Conservation (phyloP, 768 basidiomycete species). For the Calocybe indica region DNA sequence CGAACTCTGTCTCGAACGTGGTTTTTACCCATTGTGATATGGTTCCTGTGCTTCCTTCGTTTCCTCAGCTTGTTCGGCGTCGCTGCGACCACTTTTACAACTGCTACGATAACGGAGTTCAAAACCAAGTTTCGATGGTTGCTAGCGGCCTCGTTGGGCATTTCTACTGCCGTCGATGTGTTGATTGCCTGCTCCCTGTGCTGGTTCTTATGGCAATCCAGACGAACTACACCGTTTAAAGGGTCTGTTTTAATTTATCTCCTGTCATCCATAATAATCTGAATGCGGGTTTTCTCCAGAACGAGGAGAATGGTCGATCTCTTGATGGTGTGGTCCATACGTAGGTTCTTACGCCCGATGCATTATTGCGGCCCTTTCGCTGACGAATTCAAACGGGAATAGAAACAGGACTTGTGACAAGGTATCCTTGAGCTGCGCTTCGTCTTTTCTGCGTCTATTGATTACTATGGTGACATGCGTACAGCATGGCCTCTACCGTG, state of each 20-base stretch:
- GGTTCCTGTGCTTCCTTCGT: slow-evolving; percentile 4
- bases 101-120: slow-evolving; percentile 1
- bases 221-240: not conserved
- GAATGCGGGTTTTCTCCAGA: not conserved
- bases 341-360: slow-evolving; percentile 1
- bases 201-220: slow-evolving; percentile 3
- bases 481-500: slow-evolving; percentile 3
- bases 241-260: not conserved
- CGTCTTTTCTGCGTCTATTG: not conserved
- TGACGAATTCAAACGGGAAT: not conserved
- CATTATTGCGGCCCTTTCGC: not conserved
- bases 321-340: slow-evolving; percentile 9
- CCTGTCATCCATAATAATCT: not conserved
- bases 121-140: slow-evolving; percentile 6
- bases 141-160: slow-evolving; percentile 2
- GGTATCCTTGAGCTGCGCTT: not conserved
- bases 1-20: slow-evolving; percentile 1
- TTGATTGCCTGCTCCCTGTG: slow-evolving; percentile 5
- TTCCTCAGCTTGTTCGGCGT: slow-evolving; percentile 6
- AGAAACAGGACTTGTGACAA: slow-evolving; percentile 10
- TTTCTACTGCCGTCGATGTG: slow-evolving; percentile 8
- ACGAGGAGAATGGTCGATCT: slow-evolving; percentile 6
- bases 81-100: not conserved
- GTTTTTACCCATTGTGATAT: slow-evolving; percentile 4
- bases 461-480: not conserved